Conservation (phyloP, 2,329 filamentous ascomycete genomes). For the Arthrocladium fulminans region DNA sequence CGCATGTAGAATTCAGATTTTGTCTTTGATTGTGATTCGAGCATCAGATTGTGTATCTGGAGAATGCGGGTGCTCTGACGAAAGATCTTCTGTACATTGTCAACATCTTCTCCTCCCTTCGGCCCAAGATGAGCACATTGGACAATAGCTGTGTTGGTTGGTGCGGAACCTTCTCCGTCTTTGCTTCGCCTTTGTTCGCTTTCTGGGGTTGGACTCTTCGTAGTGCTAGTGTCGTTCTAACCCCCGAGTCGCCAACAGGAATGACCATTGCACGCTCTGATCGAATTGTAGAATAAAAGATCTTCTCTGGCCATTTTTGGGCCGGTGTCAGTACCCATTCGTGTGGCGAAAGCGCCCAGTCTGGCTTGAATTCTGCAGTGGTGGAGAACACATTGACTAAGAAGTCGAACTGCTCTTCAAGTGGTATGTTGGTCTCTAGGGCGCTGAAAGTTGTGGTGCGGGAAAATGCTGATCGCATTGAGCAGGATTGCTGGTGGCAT, state of each 20-base stretch:
- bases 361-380: slow-evolving; percentile 3
- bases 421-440: not conserved
- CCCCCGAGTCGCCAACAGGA: not conserved
- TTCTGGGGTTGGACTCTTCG: not conserved
- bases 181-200: slow-evolving; percentile 1
- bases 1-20: not conserved
- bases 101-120: too few relatives aligned
- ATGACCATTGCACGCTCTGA: not conserved
- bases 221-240: too few relatives aligned
- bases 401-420: slow-evolving; percentile 7
- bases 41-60: not conserved
- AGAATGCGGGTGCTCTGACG: too few relatives aligned
- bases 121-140: too few relatives aligned
- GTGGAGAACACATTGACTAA: not conserved
- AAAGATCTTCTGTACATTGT: too few relatives aligned
- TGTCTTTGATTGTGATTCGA: not conserved
- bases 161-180: not conserved
- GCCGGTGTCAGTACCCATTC: slow-evolving; percentile 1
- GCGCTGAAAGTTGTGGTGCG: not conserved
- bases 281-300: not conserved
- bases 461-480: too few relatives aligned
- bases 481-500: too few relatives aligned
- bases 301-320: slow-evolving; percentile 3
- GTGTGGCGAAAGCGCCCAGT: not conserved
- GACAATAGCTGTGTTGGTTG: too few relatives aligned